Conservation (phyloP, 805 yeast species). For the Zygosaccharomyces bailii region DNA sequence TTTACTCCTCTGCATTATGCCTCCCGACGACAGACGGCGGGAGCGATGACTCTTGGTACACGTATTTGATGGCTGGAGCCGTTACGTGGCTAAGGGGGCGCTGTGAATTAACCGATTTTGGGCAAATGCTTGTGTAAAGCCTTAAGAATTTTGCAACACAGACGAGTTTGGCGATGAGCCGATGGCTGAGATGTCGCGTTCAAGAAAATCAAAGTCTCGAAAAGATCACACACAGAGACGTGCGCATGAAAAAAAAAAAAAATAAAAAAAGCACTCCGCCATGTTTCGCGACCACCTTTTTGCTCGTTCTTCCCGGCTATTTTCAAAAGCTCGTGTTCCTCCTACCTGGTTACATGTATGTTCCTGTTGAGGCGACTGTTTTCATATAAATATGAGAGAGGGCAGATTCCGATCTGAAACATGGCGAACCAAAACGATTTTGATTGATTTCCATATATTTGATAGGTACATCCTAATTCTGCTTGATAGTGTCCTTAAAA, state of each 20-base stretch:
- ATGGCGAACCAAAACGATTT: too few species aligned
- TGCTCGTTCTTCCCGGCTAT: too few species aligned
- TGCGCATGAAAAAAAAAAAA: too few species aligned
- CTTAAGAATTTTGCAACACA: background rate
- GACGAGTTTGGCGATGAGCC: background rate
- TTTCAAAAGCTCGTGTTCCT: background rate
- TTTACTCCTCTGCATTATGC: background rate
- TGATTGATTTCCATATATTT: background rate
- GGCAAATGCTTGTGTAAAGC: background rate
- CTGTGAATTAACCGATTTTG: too few species aligned
- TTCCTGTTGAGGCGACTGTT: background rate
- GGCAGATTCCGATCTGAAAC: too few species aligned
- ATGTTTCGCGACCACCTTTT: too few species aligned
- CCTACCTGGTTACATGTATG: background rate
- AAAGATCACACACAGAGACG: too few species aligned
- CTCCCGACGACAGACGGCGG: background rate
- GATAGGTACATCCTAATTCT: background rate
- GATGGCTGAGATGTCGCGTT: background rate
- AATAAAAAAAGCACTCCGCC: background rate
- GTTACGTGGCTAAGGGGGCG: too few species aligned
- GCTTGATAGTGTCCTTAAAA: background rate
- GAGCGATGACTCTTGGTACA: too few species aligned
- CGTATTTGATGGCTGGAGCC: background rate
- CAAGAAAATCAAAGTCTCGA: background rate
- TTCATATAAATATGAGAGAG: background rate